Conservation (phyloP, 768 basidiomycete species). For the Tylopilus intermedius region DNA sequence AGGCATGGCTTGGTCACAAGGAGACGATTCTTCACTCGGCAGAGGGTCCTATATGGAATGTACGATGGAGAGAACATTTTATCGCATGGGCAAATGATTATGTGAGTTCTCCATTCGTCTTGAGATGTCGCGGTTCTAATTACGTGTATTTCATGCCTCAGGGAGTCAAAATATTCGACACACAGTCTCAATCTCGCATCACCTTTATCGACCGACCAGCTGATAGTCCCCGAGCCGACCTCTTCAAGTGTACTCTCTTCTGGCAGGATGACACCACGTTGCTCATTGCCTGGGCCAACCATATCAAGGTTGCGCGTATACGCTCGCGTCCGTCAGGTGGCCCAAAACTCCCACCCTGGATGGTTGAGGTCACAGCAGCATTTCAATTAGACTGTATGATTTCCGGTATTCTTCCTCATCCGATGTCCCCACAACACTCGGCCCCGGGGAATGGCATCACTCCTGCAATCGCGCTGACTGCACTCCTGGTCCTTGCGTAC, state of each 20-base stretch:
- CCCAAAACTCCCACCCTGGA: slow-evolving; percentile 50
- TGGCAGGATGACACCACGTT: slow-evolving; percentile 94
- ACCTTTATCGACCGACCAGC: slow-evolving; percentile 79
- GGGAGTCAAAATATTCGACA: slow-evolving; percentile 95
- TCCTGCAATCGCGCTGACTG: slow-evolving; percentile 42
- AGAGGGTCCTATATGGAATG: slow-evolving; percentile 94
- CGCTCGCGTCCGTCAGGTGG: slow-evolving; percentile 52
- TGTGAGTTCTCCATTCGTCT: slow-evolving; percentile 40
- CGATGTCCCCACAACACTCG: slow-evolving; percentile 32
- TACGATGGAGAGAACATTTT: slow-evolving; percentile 77
- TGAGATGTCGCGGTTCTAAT: neutral
- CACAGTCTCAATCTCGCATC: slow-evolving; percentile 67
- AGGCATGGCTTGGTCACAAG: slow-evolving; percentile 95
- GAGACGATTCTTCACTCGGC: slow-evolving; percentile 76
- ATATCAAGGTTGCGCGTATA: slow-evolving; percentile 85
- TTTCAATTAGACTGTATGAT: slow-evolving; percentile 96
- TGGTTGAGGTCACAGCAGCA: slow-evolving; percentile 85
- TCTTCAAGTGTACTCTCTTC: slow-evolving; percentile 86
- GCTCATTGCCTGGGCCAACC: slow-evolving; percentile 90
- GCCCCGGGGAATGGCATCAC: slow-evolving; percentile 16
- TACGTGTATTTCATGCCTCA: slow-evolving; percentile 27
- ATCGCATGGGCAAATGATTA: slow-evolving; percentile 97
- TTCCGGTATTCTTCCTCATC: slow-evolving; percentile 81
- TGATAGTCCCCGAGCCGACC: slow-evolving; percentile 84
- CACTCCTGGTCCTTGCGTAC: slow-evolving; percentile 87